phyloP scores from a whole-genome alignment of 2,329 filamentous ascomycete genomes.

The Apiospora malaysiana region DNA sequence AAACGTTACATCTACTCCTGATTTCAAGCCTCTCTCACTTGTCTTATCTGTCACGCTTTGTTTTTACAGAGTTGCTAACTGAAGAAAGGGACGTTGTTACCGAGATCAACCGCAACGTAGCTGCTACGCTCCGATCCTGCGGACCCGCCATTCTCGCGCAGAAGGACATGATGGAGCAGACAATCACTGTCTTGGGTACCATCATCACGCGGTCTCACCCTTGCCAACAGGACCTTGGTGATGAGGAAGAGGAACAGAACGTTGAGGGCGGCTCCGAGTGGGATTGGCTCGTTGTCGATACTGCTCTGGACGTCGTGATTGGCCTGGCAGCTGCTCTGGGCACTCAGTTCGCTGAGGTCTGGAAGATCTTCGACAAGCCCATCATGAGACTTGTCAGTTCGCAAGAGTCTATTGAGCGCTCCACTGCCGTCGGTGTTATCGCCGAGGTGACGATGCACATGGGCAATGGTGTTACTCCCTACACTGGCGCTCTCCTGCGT shows the following conservation, averaged over 20 bases:
- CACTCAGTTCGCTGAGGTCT: conserved; percentile 80
- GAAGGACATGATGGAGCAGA: conserved; percentile 74
- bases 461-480: conserved; percentile 79
- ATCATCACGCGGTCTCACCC: conserved; percentile 91
- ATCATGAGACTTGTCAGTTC: conserved; percentile 88
- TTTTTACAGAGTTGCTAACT: conserved; percentile 44
- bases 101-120: conserved; percentile 93
- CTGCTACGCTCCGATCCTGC: conserved; percentile 87
- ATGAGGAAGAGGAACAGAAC: conserved; percentile 76
- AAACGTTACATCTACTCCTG: conserved; percentile 61
- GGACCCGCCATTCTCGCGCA: conserved; percentile 84
- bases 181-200: conserved; percentile 75
- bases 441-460: conserved; percentile 90
- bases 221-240: conserved; percentile 88
- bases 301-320: conserved; percentile 87
- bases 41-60: conserved; percentile 27
- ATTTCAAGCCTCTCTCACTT: conserved; percentile 36
- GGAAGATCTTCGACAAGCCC: conserved; percentile 95
- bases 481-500: conserved; percentile 77
- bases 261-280: conserved; percentile 87
- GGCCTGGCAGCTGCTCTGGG: conserved; percentile 85
- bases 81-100: conserved; percentile 78
- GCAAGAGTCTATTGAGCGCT: conserved; percentile 85
- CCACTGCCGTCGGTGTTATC: conserved; percentile 87
- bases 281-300: conserved; percentile 97